phyloP scores from a whole-genome alignment of 345 rosid species.

The Salix caprea region DNA sequence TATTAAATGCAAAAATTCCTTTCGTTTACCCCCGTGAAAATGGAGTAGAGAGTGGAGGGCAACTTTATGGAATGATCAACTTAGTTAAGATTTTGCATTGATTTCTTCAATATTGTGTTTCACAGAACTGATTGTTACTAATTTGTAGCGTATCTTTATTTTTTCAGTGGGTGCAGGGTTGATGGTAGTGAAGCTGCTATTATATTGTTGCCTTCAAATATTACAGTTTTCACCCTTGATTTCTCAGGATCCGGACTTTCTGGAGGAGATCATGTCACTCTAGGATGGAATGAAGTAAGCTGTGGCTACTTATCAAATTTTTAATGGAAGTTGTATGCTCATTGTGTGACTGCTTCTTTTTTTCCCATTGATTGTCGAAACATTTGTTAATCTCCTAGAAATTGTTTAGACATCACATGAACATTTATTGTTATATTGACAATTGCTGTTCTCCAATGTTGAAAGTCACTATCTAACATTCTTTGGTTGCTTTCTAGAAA shows the following conservation, averaged over 20 bases:
- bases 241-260: slow-evolving; percentile 91
- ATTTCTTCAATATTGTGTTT: neutral
- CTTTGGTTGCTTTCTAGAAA: slow-evolving; percentile 47
- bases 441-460: slow-evolving; percentile 2
- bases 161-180: slow-evolving; percentile 83
- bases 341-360: neutral
- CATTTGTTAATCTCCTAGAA: neutral
- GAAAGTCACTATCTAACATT: slow-evolving; percentile 14
- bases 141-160: slow-evolving; percentile 25
- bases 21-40: neutral
- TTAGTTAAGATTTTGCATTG: neutral
- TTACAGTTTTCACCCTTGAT: slow-evolving; percentile 87
- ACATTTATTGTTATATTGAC: neutral
- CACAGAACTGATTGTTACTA: slow-evolving; percentile 4
- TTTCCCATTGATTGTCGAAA: neutral
- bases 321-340: neutral
- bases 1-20: neutral
- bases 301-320: slow-evolving; percentile 4
- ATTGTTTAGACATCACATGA: neutral
- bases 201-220: slow-evolving; percentile 78
- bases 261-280: slow-evolving; percentile 78
- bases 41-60: neutral
- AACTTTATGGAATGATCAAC: neutral
- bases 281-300: slow-evolving; percentile 89
- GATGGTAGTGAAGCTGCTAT: slow-evolving; percentile 95